Conservation (phyloP, 495 filamentous ascomycete species). For the Penicillium dipodomyicola region DNA sequence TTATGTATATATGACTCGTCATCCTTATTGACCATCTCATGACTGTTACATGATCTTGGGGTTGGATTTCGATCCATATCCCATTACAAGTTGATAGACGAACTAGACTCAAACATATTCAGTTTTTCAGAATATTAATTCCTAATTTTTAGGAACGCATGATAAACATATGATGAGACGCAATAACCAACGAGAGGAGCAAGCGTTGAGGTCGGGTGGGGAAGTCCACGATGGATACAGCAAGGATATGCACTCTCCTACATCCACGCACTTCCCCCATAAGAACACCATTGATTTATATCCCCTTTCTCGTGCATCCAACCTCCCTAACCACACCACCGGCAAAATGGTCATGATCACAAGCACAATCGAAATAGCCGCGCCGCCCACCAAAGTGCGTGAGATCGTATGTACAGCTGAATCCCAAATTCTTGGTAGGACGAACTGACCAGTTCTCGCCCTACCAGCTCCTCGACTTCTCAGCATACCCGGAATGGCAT, state of each 20-base stretch:
- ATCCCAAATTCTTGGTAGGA: neutral
- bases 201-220: neutral
- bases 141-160: neutral
- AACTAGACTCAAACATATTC: too few species aligned
- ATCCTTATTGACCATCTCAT: neutral
- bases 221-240: neutral
- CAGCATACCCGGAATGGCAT: slow-evolving; percentile 29
- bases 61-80: neutral
- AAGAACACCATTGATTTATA: neutral
- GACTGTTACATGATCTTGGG: neutral
- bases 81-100: neutral
- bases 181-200: neutral
- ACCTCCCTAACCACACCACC: neutral
- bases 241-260: neutral
- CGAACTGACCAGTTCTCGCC: neutral
- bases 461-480: slow-evolving; percentile 28
- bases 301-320: slow-evolving; percentile 1
- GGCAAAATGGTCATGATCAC: slow-evolving; percentile 9
- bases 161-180: neutral
- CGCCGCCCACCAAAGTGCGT: slow-evolving; percentile 29
- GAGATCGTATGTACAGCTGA: slow-evolving; percentile 23
- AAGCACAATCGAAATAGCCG: slow-evolving; percentile 30
- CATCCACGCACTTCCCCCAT: neutral
- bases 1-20: slow-evolving; percentile 11
- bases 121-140: too few species aligned